A percentile compares a stretch with the other conserved stretches of the same genome.
phyloP scores from a whole-genome alignment of 192 early-diverging fungal species.

The Thoreauomyces humboldtii region DNA sequence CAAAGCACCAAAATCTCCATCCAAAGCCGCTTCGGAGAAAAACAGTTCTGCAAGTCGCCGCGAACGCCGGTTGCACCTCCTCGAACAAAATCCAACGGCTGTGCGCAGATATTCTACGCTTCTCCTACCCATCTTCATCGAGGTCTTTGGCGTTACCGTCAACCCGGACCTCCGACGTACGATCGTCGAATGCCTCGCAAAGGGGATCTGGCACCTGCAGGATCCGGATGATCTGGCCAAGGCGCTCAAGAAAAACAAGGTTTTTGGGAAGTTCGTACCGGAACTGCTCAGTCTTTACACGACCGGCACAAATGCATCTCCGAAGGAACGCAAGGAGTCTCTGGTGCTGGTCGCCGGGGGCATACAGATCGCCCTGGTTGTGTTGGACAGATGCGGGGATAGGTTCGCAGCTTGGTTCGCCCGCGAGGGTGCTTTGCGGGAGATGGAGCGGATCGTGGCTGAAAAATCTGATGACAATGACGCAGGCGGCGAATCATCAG shows the following conservation, averaged over 20 bases:
- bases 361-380: conserved; percentile 60
- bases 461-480: conserved; percentile 3
- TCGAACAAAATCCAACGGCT: neutral
- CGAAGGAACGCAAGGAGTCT: conserved; percentile 41
- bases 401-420: conserved; percentile 58
- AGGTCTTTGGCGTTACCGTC: conserved; percentile 69
- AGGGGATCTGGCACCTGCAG: conserved; percentile 44
- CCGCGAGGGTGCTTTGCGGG: conserved; percentile 67
- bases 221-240: conserved; percentile 41
- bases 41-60: too few relatives aligned
- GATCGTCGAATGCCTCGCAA: conserved; percentile 55
- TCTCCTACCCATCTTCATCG: conserved; percentile 68
- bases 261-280: conserved; percentile 51
- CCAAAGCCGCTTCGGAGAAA: neutral
- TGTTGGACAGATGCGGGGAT: conserved; percentile 62
- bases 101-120: conserved; percentile 4
- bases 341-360: conserved; percentile 50
- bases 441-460: conserved; percentile 5
- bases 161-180: conserved; percentile 56
- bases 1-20: neutral
- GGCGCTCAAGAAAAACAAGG: conserved; percentile 42
- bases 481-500: neutral
- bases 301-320: conserved; percentile 25
- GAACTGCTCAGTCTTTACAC: conserved; percentile 40
- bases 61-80: conserved; percentile 4